Percentiles rank a stretch among this genome's conserved stretches.
phyloP scores from a whole-genome alignment of 148 eudicot genomes.

The Silene uniflora region DNA sequence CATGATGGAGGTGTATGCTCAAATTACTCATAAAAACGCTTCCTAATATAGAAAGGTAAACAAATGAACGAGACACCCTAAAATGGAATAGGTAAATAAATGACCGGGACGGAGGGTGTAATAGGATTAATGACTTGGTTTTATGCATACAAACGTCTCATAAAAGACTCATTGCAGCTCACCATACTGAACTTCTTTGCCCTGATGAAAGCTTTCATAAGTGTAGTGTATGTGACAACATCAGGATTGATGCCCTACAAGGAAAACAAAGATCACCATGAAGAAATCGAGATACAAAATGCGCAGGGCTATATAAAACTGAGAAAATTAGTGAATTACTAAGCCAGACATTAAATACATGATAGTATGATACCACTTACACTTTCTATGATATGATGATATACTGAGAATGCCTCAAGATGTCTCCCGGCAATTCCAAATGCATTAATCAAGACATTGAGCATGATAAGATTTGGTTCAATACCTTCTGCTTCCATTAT shows the following conservation, averaged over 20 bases:
- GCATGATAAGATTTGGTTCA: conserved; percentile 84
- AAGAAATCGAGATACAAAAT: not conserved
- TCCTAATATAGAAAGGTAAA: too few species aligned
- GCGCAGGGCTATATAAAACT: not conserved
- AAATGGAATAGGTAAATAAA: too few species aligned
- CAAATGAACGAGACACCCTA: too few species aligned
- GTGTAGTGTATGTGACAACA: conserved; percentile 77
- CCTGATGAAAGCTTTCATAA: conserved; percentile 86
- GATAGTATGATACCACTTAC: conserved; percentile 48
- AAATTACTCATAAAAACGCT: too few species aligned
- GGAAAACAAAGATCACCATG: not conserved
- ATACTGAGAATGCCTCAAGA: conserved; percentile 77
- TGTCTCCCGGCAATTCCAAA: conserved; percentile 79
- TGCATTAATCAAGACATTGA: conserved; percentile 87
- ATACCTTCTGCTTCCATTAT: conserved; percentile 92
- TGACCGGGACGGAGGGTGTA: too few species aligned
- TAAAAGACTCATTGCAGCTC: not conserved
- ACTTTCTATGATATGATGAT: conserved; percentile 67
- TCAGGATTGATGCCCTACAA: conserved; percentile 82
- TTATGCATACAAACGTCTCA: not conserved
- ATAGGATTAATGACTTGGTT: not conserved
- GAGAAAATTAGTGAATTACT: not conserved
- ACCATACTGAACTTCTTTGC: conserved; percentile 76
- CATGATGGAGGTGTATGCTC: too few species aligned
- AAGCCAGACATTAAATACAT: not conserved